Conservation (phyloP, 805 yeast species). For the Torulaspora microellipsoides region DNA sequence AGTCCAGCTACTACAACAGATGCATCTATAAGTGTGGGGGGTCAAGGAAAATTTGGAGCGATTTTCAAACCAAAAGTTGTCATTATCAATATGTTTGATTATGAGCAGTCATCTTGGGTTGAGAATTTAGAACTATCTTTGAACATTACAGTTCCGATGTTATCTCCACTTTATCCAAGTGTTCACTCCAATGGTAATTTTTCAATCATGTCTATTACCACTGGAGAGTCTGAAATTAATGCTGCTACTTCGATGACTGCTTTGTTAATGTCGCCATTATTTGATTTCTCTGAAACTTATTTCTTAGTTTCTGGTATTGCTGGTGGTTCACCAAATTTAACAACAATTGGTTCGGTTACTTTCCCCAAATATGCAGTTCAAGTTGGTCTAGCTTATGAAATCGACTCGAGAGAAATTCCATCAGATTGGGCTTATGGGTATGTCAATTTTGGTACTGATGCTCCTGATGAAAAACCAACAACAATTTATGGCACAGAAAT, state of each 20-base stretch:
- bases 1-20: conserved; percentile 1
- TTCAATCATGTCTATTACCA: conserved; percentile 54
- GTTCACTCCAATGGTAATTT: conserved; percentile 52
- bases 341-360: conserved; percentile 57
- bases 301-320: conserved; percentile 64
- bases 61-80: conserved; percentile 47
- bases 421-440: conserved; percentile 58
- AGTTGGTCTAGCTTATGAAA: conserved; percentile 55
- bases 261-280: conserved; percentile 47
- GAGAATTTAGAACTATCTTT: conserved; percentile 43
- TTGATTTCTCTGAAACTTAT: conserved; percentile 56
- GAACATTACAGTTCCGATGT: conserved; percentile 61
- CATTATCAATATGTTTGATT: conserved; percentile 51
- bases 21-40: background rate
- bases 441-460: conserved; percentile 49
- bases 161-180: conserved; percentile 55
- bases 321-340: conserved; percentile 54
- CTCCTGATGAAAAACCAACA: conserved; percentile 48
- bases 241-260: conserved; percentile 60
- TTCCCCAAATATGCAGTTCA: conserved; percentile 59
- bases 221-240: conserved; percentile 68
- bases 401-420: conserved; percentile 47
- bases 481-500: conserved; percentile 61
- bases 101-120: conserved; percentile 52
- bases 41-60: background rate